Base-by-base conservation (phyloP, 208 protist genomes). In the Leishmania mexicana region DNA sequence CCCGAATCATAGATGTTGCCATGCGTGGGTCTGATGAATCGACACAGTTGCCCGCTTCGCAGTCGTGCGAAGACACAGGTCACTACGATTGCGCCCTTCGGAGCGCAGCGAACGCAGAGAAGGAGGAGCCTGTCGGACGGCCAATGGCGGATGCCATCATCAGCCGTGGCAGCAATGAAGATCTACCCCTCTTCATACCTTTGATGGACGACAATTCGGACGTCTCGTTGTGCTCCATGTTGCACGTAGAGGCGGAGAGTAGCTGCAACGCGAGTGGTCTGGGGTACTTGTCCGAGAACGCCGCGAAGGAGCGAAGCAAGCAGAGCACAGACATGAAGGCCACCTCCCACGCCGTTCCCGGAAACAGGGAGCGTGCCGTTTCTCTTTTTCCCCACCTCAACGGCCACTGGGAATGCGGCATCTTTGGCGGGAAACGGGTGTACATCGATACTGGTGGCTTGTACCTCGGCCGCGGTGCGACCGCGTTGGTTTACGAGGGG, bases 371-470 rank as follows among this genome's bases (percentile, higher is more conserved):
- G 57, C 53, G 42, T 21, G 74, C 74, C 3, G 54, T 70, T 15
- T 1, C 77, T 0, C 42, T 80, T 28, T 86, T 83, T 74, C 79
- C 83, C 0, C 64, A 62, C n/a, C 45, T 64, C 28, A 49, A 47
- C 28, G 75, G 83, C 19, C 83, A 54, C 21, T 86, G 83, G 83
- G 83, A 86, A 31, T 86, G 83, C 31, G 83, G 83, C 38, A 86
- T 73, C 19, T 86, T 83, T 40, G 24, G 51, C 35, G 83, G 75
- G n/a, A 79, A 80, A 45, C 83, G 78, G 8, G 79, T 86, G 42
- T 83, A 77, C 35, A 42, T 86, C 2, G 77, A 82, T 31, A 64
- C 79, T 1, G 73, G 53, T 5, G 73, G 62, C 73, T 42, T 51
- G 3, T 79, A 65, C 57, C 60, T 86, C 19, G 83, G 83, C 2